Base-by-base conservation (phyloP, 2,329 filamentous ascomycete species). In the Beauveria bassiana region DNA sequence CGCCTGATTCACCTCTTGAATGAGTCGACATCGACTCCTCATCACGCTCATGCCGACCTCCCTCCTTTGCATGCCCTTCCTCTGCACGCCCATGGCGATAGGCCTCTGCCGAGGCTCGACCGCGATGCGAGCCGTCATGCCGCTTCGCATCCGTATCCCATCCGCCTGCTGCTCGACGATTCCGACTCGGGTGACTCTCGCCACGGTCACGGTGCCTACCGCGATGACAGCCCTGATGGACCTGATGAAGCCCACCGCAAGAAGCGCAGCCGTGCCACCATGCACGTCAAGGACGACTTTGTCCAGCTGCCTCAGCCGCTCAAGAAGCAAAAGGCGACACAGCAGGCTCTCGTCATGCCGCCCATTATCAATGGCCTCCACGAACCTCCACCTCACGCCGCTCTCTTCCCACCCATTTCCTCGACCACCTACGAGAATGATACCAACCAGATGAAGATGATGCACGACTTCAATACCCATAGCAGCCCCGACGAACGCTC, bases 291-390 rank as follows among this genome's bases (percentile, higher is more conserved):
- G 65, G 85, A 87, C 62, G 84, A 87, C 64, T 83, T 86, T 64
- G 79, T 86, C 43, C 84, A 87, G 68, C 75, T 87, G 18, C 85
- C 85, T 1, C 83, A 87, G 67, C 85, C 84, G 3, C 76, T 84
- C 53, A 86, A 86, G 75, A 87, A 86, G 68, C 83, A 85, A 66
- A 86, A 84, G 69, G 80, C 84, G 3, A 76, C 79, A 14, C 79
- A 82, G 64, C 80, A 83, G 66, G 74, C 78, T 5, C 79, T 73
- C 10, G 75, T 81, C 55, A 81, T 85, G 68, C 85, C 85, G 9
- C 85, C 85, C 59, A 87, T 87, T 64, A 87, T 87, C 69, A 86
- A 85, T 63, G 85, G 84, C 55, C 75, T 88, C 5, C 80, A 83
- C 65, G 82, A 86, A 66, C 85, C 84, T 2, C 85, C 85, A 2